phyloP scores from a whole-genome alignment of 169 alveolate genomes.

The Cryptosporidium canis region DNA sequence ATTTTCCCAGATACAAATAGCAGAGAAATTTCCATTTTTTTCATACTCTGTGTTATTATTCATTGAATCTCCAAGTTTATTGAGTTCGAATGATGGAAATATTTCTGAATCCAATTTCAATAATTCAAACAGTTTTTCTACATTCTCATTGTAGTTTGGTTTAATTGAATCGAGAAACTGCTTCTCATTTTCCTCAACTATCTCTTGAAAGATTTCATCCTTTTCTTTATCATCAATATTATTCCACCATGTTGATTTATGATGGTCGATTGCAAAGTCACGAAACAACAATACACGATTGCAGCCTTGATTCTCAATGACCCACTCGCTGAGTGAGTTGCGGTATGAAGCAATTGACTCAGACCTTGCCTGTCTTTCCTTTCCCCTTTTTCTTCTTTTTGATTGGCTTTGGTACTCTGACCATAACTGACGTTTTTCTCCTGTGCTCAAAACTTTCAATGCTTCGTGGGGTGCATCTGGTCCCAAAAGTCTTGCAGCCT shows the following conservation, averaged over 20 bases:
- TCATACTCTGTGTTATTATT: neutral
- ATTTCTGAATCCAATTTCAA: neutral
- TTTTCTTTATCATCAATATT: slow-evolving; percentile 38
- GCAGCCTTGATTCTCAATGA: slow-evolving; percentile 9
- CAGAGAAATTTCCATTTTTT: neutral
- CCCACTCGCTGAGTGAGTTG: slow-evolving; percentile 10
- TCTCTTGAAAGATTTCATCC: slow-evolving; percentile 61
- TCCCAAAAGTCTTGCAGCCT: slow-evolving; percentile 34
- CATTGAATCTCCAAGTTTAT: neutral
- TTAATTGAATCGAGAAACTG: neutral
- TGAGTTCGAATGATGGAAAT: neutral
- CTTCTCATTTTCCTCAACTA: slow-evolving; percentile 36
- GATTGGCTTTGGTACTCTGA: slow-evolving; percentile 71
- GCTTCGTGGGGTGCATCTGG: slow-evolving; percentile 41
- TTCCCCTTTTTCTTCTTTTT: slow-evolving; percentile 36
- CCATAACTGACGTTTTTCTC: slow-evolving; percentile 70
- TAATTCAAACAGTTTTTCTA: neutral
- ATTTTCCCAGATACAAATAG: slow-evolving; percentile 6
- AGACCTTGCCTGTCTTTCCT: slow-evolving; percentile 40
- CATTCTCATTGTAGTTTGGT: neutral
- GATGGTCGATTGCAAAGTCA: slow-evolving; percentile 23
- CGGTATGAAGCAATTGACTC: slow-evolving; percentile 3
- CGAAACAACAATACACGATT: slow-evolving; percentile 15
- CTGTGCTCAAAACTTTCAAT: slow-evolving; percentile 36
- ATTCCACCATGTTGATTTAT: slow-evolving; percentile 50